Base-by-base conservation (phyloP, 768 basidiomycete species). In the Kwoniella bestiolae region DNA sequence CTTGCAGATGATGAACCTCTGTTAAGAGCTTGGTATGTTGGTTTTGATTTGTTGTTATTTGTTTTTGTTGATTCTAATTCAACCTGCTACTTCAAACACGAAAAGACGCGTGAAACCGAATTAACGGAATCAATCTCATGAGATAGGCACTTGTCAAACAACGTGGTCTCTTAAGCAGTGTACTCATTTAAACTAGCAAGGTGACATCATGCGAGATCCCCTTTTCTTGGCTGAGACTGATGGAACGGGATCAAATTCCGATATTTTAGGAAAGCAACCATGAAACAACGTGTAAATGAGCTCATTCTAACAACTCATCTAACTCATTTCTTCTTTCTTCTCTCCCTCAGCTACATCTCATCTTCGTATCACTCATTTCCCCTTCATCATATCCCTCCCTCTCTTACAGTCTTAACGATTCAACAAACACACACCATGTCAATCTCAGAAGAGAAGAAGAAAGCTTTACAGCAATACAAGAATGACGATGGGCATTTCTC, bases 401-500 rank as follows among this genome's bases (percentile, higher is more conserved):
- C 29, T 16, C 18, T 28, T 11, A 18, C 25, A 28, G 46, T 23
- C 31, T 49, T 8, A 47, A 12, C 29, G 3, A 35, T 18, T 9
- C 5, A 5, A 38, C 14, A 41, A 3, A 21, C n/a, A 38, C 23
- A 14, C 58, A 14, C 31, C 56, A 61, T 69, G 64, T 65, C 57
- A 8, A 28, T 52, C 31, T 50, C 46, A 6, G 74, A 74, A 65
- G 79, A 81, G 70, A 78, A 77, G 69, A 73, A 77, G 65, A 80
- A 80, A 60, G 57, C 72, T 38, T 61, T 76, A 38, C 83, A 81
- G 72, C 79, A 80, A 52, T 74, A 86, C 51, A 86, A 89, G 71
- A 89, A 94, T 68, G 90, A 91, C 25, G 89, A 94, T 65, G 93
- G 96, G 23, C 96, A 99, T 83, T 99, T 99, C 82, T 94, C 92